Conservation (phyloP, 768 basidiomycete species). For the Cubamyces sp. region DNA sequence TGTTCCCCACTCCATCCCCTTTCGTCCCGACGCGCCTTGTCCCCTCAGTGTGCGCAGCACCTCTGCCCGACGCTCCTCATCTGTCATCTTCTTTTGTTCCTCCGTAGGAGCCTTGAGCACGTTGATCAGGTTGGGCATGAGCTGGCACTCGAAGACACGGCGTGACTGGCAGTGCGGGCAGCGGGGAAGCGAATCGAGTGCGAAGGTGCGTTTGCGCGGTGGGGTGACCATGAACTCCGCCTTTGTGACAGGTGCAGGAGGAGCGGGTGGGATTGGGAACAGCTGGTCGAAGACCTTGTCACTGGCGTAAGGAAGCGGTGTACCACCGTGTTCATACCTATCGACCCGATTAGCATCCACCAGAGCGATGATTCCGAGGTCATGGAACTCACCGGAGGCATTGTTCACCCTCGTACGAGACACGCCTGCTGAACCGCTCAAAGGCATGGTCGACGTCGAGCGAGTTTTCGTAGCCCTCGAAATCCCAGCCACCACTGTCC, state of each 20-base stretch:
- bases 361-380: background rate
- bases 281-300: conserved; percentile 72
- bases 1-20: conserved; percentile 95
- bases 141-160: conserved; percentile 89
- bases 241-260: conserved; percentile 58
- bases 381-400: conserved; percentile 73
- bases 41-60: conserved; percentile 60
- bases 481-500: conserved; percentile 54
- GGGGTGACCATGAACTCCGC: conserved; percentile 60
- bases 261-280: conserved; percentile 60
- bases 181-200: conserved; percentile 50
- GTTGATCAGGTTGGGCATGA: conserved; percentile 94
- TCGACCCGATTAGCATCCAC: background rate
- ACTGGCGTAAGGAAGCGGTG: conserved; percentile 83
- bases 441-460: conserved; percentile 83
- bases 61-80: conserved; percentile 70
- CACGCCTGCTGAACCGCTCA: conserved; percentile 78
- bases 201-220: conserved; percentile 54
- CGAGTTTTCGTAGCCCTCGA: conserved; percentile 83
- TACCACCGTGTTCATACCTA: conserved; percentile 88
- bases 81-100: conserved; percentile 46
- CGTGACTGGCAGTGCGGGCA: conserved; percentile 71
- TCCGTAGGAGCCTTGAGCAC: conserved; percentile 50
- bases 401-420: conserved; percentile 75
- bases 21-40: conserved; percentile 44